A percentile compares a stretch with the other conserved stretches of the same genome.
Conservation (phyloP, 2,329 filamentous ascomycete genomes). For the Verticillium tricorpus region DNA sequence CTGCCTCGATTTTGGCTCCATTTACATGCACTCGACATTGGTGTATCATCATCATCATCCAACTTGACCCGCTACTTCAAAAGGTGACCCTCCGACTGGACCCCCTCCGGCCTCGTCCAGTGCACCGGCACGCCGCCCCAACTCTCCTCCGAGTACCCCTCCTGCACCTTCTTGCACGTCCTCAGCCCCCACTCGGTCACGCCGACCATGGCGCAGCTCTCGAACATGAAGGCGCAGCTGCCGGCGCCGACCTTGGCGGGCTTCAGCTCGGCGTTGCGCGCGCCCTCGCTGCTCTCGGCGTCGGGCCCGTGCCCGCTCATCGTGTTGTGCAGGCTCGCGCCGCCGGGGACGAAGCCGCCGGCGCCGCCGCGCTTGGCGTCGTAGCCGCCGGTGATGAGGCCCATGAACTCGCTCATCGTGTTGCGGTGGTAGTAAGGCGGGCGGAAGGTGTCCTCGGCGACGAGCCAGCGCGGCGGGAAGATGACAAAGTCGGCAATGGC, state of each 20-base stretch:
- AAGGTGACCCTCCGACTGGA: constrained; percentile 18
- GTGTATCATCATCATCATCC: no score
- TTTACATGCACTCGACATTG: no score
- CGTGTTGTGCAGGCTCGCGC: constrained; percentile 62
- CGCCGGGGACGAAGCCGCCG: constrained; percentile 53
- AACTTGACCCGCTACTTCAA: constrained; percentile 15
- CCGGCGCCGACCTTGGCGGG: constrained; percentile 55
- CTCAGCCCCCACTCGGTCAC: constrained; percentile 65
- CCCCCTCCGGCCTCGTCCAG: constrained; percentile 44
- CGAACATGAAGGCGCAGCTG: constrained; percentile 66
- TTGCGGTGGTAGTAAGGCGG: constrained; percentile 71
- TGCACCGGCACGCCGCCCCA: constrained; percentile 67
- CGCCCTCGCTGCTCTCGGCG: constrained; percentile 50
- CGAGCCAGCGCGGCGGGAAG: constrained; percentile 68
- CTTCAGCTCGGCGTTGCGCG: constrained; percentile 47
- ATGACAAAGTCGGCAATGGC: constrained; percentile 69
- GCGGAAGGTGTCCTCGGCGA: constrained; percentile 65
- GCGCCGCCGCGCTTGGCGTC: constrained; percentile 54
- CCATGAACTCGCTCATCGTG: constrained; percentile 64
- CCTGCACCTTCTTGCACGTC: constrained; percentile 55
- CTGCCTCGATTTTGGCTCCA: no score
- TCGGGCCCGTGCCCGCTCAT: constrained; percentile 67
- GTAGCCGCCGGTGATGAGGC: constrained; percentile 53
- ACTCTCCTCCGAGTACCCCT: constrained; percentile 74
- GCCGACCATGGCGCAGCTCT: constrained; percentile 65